Evolutionary conservation across 345 rosid species (phyloP), one percentile per base, ranked within the genome.

Genomic region (Euphorbia pulcherrima): DNA sequence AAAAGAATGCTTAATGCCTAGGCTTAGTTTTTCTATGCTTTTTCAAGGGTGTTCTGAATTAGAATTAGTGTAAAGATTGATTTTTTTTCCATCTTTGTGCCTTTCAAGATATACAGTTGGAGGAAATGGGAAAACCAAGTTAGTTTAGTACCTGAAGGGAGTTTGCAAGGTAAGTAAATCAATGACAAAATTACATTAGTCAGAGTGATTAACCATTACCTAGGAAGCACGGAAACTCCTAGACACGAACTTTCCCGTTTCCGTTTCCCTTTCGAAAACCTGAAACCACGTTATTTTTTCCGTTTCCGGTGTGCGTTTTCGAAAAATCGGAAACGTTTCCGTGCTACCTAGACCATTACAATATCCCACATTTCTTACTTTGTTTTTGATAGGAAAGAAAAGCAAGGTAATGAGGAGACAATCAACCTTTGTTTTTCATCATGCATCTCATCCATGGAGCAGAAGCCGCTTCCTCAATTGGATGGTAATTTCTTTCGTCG

Each of bases 371-470:
- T 33, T 20, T 60, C 62, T 41, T 40, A 67, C 37, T 33, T 33
- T 33, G 37, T 7, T 33, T 35, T 74, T 57, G 62, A 62, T 57
- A 92, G 98, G 81, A 68, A 92, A 83, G 85, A 83, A 72, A 80
- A 71, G 20, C 64, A 86, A 81, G 74, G 88, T 88, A 72, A 88
- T 88, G 89, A 78, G 64, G 78, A 79, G 93, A 56, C 98, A 90
- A 60, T 54, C 92, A 21, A 92, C 98, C 52, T 90, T 92, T 62
- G 82, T 92, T 24, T 84, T 92, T 85, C 98, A 92, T 70, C 96
- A 85, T 78, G 78, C 97, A 28, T 87, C 97, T 74, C 98, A 92
- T 86, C 98, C 97, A 69, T 90, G 97, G 97, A 92, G 92, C 81
- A 79, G 86, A 83, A 90, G 88, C 75, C 85, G 86, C 40, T 62